phyloP scores from a whole-genome alignment of 208 protist genomes.

The Trypanosoma boissoni region DNA sequence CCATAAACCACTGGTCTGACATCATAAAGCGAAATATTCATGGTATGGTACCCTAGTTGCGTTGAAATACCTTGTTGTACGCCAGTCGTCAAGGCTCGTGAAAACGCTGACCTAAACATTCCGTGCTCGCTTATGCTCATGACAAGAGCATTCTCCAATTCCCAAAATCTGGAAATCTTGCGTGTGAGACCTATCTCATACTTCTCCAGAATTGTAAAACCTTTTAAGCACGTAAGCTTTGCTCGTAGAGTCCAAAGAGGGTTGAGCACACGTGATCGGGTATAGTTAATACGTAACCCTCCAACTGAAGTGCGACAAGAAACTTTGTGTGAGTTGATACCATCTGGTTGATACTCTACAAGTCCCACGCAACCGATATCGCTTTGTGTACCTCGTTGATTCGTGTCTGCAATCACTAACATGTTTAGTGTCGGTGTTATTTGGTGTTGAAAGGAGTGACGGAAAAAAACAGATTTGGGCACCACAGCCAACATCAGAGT shows the following conservation, averaged over 20 bases:
- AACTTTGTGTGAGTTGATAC: conserved; percentile 33
- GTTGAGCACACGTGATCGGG: conserved; percentile 40
- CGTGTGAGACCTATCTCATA: conserved; percentile 57
- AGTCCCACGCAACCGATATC: conserved; percentile 27
- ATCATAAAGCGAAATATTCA: conserved; percentile 36
- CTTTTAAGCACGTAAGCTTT: conserved; percentile 46
- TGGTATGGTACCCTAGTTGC: conserved; percentile 46
- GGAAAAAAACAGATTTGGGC: conserved; percentile 42
- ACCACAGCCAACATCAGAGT: conserved; percentile 31
- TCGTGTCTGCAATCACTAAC: conserved; percentile 38
- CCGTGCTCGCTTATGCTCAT: conserved; percentile 59
- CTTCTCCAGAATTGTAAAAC: conserved; percentile 39
- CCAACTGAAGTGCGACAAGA: conserved; percentile 37
- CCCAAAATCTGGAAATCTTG: conserved; percentile 46
- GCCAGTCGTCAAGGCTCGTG: conserved; percentile 17
- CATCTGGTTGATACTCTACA: conserved; percentile 37
- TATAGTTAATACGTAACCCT: conserved; percentile 41
- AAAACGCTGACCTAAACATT: conserved; percentile 44
- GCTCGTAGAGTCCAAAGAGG: conserved; percentile 54
- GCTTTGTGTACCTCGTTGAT: conserved; percentile 19
- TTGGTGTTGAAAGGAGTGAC: conserved; percentile 58
- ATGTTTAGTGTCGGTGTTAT: conserved; percentile 34
- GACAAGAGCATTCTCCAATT: conserved; percentile 58
- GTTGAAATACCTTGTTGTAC: conserved; percentile 35
- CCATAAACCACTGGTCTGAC: conserved; percentile 36